These are phyloP conservation scores for Pecoramyces ruminantium DNA, from an alignment of 192 early-diverging fungal genomes.

Conservation along the genomic window DNA sequence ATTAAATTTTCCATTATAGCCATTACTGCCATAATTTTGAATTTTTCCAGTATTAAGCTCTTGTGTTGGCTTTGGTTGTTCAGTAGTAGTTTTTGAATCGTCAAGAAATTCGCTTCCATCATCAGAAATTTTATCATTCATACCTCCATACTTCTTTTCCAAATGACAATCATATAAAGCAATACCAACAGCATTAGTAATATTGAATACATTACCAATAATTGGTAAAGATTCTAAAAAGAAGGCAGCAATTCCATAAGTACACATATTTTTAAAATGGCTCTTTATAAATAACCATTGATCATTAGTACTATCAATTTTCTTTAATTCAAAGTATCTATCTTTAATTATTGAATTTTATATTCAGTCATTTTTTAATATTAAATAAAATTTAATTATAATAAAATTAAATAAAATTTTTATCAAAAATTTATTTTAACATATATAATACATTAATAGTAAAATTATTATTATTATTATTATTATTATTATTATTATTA, in stretches of 20 bases:
- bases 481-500: no score
- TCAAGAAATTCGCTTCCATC: no score
- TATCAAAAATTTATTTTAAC: no score
- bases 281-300: neutral
- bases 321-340: neutral
- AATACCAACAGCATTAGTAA: neutral
- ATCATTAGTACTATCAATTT: neutral
- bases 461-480: no score
- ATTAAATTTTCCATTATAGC: no score
- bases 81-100: neutral
- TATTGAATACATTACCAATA: neutral
- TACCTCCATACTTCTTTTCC: neutral
- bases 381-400: no score
- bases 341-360: neutral
- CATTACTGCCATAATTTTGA: no score
- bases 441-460: no score
- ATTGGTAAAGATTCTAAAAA: neutral
- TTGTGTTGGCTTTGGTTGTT: neutral
- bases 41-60: no score
- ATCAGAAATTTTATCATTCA: neutral
- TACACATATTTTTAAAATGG: neutral
- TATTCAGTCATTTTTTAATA: no score
- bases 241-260: neutral
- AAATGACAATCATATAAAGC: neutral
- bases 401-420: no score